Evolutionary conservation across 2,329 filamentous ascomycete species (phyloP).

Genomic region (Coniochaeta pulveracea): DNA sequence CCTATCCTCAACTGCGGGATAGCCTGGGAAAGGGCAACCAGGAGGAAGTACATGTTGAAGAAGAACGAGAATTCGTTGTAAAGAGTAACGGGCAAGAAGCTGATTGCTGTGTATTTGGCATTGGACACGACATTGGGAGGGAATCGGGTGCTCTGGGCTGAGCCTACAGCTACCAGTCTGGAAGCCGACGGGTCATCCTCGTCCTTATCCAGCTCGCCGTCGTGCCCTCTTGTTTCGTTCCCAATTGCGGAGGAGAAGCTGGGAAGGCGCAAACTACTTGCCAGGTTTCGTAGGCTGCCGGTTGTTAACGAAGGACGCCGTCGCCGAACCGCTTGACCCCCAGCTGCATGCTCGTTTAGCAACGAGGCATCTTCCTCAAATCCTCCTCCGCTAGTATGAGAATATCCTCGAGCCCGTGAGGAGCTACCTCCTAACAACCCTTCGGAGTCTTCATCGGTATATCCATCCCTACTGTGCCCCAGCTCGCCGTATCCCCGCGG

Average conservation of each 20-base stretch:
- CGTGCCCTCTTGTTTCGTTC: constrained; percentile 25
- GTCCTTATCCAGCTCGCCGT: constrained; percentile 36
- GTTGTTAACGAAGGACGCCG: constrained; percentile 21
- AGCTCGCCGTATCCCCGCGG: constrained; percentile 48
- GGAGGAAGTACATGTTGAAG: constrained; percentile 97
- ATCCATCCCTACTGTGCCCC: constrained; percentile 41
- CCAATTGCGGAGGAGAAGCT: constrained; percentile 47
- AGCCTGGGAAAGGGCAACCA: constrained; percentile 87
- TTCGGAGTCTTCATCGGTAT: constrained; percentile 59
- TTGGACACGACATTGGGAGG: constrained; percentile 90
- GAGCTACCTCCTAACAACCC: constrained; percentile 55
- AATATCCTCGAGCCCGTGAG: constrained; percentile 40
- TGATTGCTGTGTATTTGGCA: constrained; percentile 93
- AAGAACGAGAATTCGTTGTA: constrained; percentile 99
- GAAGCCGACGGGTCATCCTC: constrained; percentile 58
- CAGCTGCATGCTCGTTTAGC: constrained; percentile 33
- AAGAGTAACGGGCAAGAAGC: constrained; percentile 84
- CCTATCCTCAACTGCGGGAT: constrained; percentile 85
- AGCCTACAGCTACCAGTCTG: constrained; percentile 65
- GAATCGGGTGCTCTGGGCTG: constrained; percentile 61
- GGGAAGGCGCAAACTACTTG: constrained; percentile 48
- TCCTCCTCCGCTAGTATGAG: constrained; percentile 45
- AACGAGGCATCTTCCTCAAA: constrained; percentile 72
- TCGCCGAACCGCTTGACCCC: constrained; percentile 17
- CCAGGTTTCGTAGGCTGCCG: constrained; percentile 30